Base-by-base conservation (phyloP, 345 rosid genomes). In the Crucihimalaya himalaica region DNA sequence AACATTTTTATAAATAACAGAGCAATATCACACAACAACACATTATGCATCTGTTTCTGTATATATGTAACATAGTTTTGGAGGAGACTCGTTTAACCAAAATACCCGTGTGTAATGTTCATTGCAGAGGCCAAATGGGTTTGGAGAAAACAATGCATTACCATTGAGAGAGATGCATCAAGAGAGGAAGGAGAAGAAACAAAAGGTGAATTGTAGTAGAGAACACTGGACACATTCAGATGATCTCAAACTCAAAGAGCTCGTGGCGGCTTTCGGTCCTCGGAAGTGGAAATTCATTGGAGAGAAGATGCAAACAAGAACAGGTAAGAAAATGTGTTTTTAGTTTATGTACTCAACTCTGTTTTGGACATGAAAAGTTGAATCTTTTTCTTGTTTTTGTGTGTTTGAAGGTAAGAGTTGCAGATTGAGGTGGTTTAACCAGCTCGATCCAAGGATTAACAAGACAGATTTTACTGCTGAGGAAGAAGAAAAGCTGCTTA, bases 361-460 rank as follows among this genome's bases (percentile, higher is more conserved):
- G 9, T 45, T 43, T 45, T 16, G 2, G 53, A 20, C 14, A 4
- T 20, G 21, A 19, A 21, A 21, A 50, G 27, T 50, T 50, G 29
- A 35, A 35, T 35, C 14, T 32, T 32, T 56, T 32, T 32, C 46
- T 63, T 78, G n/a, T 71, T 47, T 23, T 60, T 32, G 11, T 8
- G 11, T 61, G 19, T 20, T 20, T 19, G 3, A 3, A 47, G 97
- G 97, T 18, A 89, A 90, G 76, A 90, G 98, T 59, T 93, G 98
- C 40, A 89, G 97, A 66, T 78, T 93, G 70, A 89, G 98, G 79
- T 93, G 98, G 97, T 91, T 89, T 59, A 91, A 93, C 71, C 96
- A 90, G 75, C 78, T 93, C 40, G 94, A 93, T 78, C 97, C 97
- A 48, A 88, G 85, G 42, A 85, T 93, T 55, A 93, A 89, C 84